Percentiles rank a stretch among this genome's conserved stretches.
These are phyloP conservation scores for Colletotrichum sp. DNA, from an alignment of 2,329 filamentous ascomycete species.

Conservation along the genomic window DNA sequence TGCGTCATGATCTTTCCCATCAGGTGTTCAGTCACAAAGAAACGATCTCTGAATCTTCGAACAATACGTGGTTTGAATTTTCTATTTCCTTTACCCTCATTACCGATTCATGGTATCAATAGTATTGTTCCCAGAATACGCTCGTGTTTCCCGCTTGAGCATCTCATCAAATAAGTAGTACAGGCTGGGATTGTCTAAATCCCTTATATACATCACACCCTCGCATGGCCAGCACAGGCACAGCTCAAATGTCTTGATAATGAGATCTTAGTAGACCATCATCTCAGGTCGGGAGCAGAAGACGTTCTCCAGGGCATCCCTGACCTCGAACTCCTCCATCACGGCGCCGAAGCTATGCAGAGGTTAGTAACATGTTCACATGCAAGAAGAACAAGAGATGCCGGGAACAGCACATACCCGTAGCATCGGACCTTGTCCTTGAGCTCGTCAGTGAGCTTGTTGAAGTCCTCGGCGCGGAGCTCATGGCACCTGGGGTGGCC, in stretches of 20 bases:
- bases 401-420: slow-evolving; percentile 69
- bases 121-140: not conserved
- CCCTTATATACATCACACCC: not conserved
- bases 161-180: not conserved
- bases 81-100: not conserved
- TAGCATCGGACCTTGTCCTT: slow-evolving; percentile 87
- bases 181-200: not conserved
- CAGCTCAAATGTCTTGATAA: not conserved
- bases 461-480: slow-evolving; percentile 72
- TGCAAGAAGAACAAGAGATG: not conserved
- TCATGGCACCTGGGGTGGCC: slow-evolving; percentile 72
- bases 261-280: slow-evolving; percentile 4
- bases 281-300: slow-evolving; percentile 46
- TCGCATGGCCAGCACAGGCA: not conserved
- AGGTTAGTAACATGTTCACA: not conserved
- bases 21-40: not conserved
- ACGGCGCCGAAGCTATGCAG: slow-evolving; percentile 63
- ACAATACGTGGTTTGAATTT: not conserved
- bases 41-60: not conserved
- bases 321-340: slow-evolving; percentile 71
- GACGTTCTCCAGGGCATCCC: slow-evolving; percentile 77
- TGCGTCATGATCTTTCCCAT: not conserved
- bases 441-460: slow-evolving; percentile 74
- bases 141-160: not conserved
- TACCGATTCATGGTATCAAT: slow-evolving; percentile 10